Conservation (phyloP, 257 asterid genomes). For the Jacaranda copaia region DNA sequence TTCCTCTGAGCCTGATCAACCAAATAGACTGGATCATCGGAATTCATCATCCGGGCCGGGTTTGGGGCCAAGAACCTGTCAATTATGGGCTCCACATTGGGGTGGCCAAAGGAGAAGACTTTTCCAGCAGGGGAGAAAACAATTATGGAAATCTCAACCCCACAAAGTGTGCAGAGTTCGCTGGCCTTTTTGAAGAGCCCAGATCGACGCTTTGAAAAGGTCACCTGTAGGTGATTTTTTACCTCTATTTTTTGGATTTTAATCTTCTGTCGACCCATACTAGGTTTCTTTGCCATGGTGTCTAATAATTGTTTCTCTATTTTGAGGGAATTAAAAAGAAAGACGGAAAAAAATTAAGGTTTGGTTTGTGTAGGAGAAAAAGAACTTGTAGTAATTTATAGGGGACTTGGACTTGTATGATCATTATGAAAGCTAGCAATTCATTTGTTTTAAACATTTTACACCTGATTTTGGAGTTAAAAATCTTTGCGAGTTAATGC, state of each 20-base stretch:
- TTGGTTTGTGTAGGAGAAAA: background rate
- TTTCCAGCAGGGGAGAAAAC: constrained; percentile 85
- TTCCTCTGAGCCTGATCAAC: constrained; percentile 55
- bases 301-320: background rate
- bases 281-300: constrained; percentile 66
- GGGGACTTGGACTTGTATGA: constrained; percentile 21
- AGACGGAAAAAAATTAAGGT: too few relatives aligned
- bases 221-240: constrained; percentile 71
- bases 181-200: constrained; percentile 82
- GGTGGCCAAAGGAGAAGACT: constrained; percentile 81
- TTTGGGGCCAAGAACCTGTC: constrained; percentile 52
- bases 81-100: constrained; percentile 58
- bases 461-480: constrained; percentile 65
- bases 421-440: constrained; percentile 30
- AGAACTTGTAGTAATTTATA: constrained; percentile 27
- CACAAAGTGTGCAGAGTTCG: constrained; percentile 75
- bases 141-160: constrained; percentile 68
- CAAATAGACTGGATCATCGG: constrained; percentile 40
- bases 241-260: constrained; percentile 76
- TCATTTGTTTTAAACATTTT: constrained; percentile 26
- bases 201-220: constrained; percentile 72
- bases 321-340: too few relatives aligned
- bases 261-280: constrained; percentile 79
- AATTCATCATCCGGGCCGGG: constrained; percentile 16
- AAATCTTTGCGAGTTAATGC: constrained; percentile 50